A percentile compares a stretch with the other conserved stretches of the same genome.
Conservation (phyloP, 2,329 filamentous ascomycete genomes). For the Clarireedia homoeocarpa region DNA sequence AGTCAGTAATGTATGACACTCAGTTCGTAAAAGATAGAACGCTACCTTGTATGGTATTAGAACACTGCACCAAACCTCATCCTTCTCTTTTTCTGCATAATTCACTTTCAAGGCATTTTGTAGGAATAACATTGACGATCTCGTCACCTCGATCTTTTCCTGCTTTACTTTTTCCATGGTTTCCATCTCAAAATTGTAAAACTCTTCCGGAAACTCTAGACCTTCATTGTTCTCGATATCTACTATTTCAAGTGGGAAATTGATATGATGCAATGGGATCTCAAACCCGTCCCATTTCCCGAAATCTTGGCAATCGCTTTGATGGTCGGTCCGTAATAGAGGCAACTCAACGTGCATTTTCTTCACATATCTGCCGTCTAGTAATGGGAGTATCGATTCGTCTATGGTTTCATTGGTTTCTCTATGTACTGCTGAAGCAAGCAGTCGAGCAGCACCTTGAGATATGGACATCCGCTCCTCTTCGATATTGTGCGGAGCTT, state of each 20-base stretch:
- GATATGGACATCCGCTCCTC: constrained; percentile 22
- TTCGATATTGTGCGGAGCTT: constrained; percentile 11
- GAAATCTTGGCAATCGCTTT: constrained; percentile 23
- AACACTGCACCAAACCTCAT: constrained; percentile 16
- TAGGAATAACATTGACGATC: constrained; percentile 21
- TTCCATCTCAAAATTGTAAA: constrained; percentile 13
- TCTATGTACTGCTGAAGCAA: constrained; percentile 14
- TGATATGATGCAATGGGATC: constrained; percentile 21
- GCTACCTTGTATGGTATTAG: constrained; percentile 24
- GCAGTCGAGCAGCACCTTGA: constrained; percentile 19
- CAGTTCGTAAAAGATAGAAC: constrained; percentile 1
- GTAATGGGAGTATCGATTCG: constrained; percentile 3
- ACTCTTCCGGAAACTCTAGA: constrained; percentile 16
- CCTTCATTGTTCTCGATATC: constrained; percentile 23
- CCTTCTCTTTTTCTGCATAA: constrained; percentile 20
- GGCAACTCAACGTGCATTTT: constrained; percentile 23
- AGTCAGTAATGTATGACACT: no score
- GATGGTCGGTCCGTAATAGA: constrained; percentile 23
- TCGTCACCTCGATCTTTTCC: constrained; percentile 25
- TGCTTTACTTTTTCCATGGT: constrained; percentile 7
- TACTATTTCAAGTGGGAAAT: constrained; percentile 25
- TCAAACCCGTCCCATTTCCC: constrained; percentile 22
- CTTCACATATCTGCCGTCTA: constrained; percentile 6
- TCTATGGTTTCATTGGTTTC: constrained; percentile 13
- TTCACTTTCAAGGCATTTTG: constrained; percentile 12